Evolutionary conservation across 306 rosid species (phyloP).

Genomic region (Spatholobus suberectus): DNA sequence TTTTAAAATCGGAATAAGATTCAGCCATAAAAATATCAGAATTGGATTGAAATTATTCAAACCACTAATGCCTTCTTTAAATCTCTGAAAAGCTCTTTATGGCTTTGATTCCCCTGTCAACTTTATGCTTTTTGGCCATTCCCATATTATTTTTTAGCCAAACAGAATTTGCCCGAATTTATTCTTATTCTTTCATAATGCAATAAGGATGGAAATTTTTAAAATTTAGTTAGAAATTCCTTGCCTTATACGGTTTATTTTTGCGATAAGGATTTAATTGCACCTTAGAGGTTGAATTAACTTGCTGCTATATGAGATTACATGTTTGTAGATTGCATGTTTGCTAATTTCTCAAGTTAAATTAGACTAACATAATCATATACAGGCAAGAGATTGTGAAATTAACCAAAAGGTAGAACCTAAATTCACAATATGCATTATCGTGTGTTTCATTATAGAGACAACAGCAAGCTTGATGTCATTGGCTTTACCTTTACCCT

Average conservation of each 20-base stretch:
- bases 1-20: conserved; percentile 7
- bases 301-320: background rate
- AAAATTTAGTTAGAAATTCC: background rate
- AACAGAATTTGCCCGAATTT: conserved; percentile 21
- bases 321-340: background rate
- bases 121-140: conserved; percentile 51
- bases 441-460: background rate
- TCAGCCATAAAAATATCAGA: background rate
- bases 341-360: background rate
- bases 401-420: background rate
- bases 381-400: background rate
- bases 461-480: background rate
- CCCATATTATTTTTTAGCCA: conserved; percentile 40
- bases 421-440: background rate
- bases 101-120: conserved; percentile 49
- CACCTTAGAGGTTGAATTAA: background rate
- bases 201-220: background rate
- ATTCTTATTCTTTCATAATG: conserved; percentile 46
- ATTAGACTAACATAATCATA: background rate
- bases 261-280: background rate
- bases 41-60: background rate
- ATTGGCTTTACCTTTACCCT: background rate
- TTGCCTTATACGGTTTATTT: background rate
- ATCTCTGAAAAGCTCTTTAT: conserved; percentile 45
- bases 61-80: conserved; percentile 21